Conservation (phyloP, 768 basidiomycete species). For the Boletellus emodensis region DNA sequence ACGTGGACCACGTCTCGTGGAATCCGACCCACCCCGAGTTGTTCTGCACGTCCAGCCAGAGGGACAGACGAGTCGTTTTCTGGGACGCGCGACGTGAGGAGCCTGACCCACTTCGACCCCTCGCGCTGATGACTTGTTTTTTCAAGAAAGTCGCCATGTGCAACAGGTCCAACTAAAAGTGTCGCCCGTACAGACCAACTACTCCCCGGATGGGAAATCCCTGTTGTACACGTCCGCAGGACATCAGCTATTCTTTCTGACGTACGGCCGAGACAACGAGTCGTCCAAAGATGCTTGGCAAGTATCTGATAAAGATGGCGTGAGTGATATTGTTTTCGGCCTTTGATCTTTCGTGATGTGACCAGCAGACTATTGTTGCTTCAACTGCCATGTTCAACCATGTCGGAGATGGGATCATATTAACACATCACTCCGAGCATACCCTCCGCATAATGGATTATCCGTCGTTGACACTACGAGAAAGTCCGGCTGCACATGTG, state of each 20-base stretch:
- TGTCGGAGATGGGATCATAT: constrained; percentile 64
- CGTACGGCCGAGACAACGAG: constrained; percentile 49
- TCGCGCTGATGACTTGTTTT: constrained; percentile 6
- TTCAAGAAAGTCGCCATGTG: constrained; percentile 61
- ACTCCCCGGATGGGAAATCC: constrained; percentile 67
- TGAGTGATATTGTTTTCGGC: background rate
- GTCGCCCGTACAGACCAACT: constrained; percentile 62
- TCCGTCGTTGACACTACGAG: constrained; percentile 54
- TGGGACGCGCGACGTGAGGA: constrained; percentile 81
- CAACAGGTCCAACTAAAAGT: constrained; percentile 59
- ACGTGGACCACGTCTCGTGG: constrained; percentile 82
- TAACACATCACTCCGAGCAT: constrained; percentile 61
- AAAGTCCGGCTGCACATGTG: constrained; percentile 70
- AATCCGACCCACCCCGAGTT: constrained; percentile 82
- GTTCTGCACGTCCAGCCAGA: constrained; percentile 76
- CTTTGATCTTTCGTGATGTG: background rate
- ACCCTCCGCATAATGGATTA: constrained; percentile 67
- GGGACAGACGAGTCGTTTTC: constrained; percentile 70
- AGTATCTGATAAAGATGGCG: constrained; percentile 31
- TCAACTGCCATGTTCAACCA: constrained; percentile 77
- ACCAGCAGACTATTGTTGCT: constrained; percentile 41
- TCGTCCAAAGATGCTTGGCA: constrained; percentile 52
- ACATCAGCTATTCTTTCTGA: constrained; percentile 60
- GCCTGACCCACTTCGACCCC: background rate
- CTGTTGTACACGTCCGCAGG: constrained; percentile 60